Conservation (phyloP, 441 rosid species). For the Croton setiger region DNA sequence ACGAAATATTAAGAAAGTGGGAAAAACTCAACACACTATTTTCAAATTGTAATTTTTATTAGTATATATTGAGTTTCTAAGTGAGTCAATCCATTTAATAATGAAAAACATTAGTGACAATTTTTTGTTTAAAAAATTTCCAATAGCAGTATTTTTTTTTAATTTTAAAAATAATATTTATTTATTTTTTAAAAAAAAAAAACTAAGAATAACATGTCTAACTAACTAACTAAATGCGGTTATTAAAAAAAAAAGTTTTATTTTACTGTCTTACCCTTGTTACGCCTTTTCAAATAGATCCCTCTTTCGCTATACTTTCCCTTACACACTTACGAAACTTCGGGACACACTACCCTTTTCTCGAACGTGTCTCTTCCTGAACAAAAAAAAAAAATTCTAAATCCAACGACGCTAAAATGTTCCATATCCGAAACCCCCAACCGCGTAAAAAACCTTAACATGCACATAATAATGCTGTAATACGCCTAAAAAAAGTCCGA, state of each 20-base stretch:
- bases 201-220: too few species aligned
- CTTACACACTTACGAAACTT: not conserved
- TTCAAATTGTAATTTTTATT: too few species aligned
- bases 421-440: not conserved
- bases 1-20: too few species aligned
- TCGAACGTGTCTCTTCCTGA: conserved; percentile 13
- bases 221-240: too few species aligned
- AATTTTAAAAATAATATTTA: too few species aligned
- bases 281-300: not conserved
- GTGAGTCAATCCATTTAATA: too few species aligned
- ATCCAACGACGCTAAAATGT: not conserved
- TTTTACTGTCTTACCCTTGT: not conserved
- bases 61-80: too few species aligned
- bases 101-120: too few species aligned
- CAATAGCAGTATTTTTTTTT: too few species aligned
- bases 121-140: too few species aligned
- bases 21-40: too few species aligned
- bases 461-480: not conserved
- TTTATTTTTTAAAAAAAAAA: too few species aligned
- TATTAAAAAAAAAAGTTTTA: not conserved
- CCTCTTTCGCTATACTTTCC: not conserved
- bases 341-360: not conserved
- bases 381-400: not conserved
- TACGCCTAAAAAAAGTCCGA: conserved; percentile 10
- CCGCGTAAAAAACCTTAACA: conserved; percentile 20